These are phyloP conservation scores for Ceratocystiopsis sp. DNA, from an alignment of 2,329 filamentous ascomycete species.

Conservation along the genomic window DNA sequence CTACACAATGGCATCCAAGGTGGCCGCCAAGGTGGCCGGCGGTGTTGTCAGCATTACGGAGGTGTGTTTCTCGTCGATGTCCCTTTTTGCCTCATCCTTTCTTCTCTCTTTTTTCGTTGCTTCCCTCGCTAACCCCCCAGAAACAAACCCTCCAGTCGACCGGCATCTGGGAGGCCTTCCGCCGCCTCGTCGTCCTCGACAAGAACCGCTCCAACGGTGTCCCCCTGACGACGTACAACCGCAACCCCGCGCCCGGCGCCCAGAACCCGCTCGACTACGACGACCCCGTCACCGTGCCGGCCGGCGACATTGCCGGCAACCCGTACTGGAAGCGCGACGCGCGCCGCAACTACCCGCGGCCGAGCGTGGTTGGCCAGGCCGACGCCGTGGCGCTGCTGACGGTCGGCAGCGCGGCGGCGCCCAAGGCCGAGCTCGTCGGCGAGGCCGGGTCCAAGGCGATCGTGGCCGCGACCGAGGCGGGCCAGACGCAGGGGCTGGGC, in stretches of 20 bases:
- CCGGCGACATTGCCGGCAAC: conserved; percentile 77
- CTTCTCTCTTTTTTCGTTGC: not conserved
- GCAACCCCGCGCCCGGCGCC: conserved; percentile 64
- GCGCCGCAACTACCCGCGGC: conserved; percentile 64
- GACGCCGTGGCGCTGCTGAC: conserved; percentile 74
- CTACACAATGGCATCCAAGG: conserved; percentile 44
- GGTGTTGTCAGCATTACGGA: conserved; percentile 39
- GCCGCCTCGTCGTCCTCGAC: conserved; percentile 63
- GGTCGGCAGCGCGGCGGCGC: conserved; percentile 64
- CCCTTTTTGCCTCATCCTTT: too few relatives aligned
- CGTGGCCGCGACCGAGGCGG: conserved; percentile 59
- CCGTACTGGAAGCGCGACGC: conserved; percentile 91
- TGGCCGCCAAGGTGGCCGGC: conserved; percentile 34
- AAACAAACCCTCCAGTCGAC: conserved; percentile 91
- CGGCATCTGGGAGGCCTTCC: conserved; percentile 75
- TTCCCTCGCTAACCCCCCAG: conserved; percentile 26
- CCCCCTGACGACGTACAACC: conserved; percentile 83
- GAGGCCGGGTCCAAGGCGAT: conserved; percentile 46
- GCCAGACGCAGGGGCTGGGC: conserved; percentile 53
- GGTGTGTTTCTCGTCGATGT: conserved; percentile 24
- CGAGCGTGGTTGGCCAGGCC: conserved; percentile 65
- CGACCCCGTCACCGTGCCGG: conserved; percentile 71
- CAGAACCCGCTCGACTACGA: conserved; percentile 56
- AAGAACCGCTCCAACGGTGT: conserved; percentile 79
- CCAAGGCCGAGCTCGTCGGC: conserved; percentile 66